Evolutionary conservation across 139 green algal genomes (phyloP).

Genomic region (Helicosporidium sp.): DNA sequence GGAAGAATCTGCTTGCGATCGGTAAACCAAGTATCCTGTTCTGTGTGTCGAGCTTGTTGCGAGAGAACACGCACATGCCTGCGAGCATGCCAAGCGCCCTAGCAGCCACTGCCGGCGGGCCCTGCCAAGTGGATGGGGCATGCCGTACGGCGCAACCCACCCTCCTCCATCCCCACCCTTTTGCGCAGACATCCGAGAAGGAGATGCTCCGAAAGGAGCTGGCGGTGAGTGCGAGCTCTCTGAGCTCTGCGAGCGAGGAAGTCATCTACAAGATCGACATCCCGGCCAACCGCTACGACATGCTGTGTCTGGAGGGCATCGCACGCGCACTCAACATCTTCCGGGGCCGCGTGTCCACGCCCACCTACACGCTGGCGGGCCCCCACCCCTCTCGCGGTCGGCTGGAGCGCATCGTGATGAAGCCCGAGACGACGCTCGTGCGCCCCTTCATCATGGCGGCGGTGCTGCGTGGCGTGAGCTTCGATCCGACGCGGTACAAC

Average conservation of each 20-base stretch:
- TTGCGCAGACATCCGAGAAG: slow-evolving; percentile 69
- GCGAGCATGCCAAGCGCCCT: too few species aligned
- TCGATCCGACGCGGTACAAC: slow-evolving; percentile 68
- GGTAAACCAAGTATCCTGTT: too few species aligned
- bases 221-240: slow-evolving; percentile 1
- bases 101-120: too few species aligned
- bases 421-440: slow-evolving; percentile 76
- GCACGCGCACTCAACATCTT: slow-evolving; percentile 90
- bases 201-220: slow-evolving; percentile 82
- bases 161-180: background rate
- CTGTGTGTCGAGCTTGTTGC: too few species aligned
- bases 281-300: slow-evolving; percentile 97
- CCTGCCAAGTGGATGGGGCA: too few species aligned
- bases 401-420: slow-evolving; percentile 46
- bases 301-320: slow-evolving; percentile 96
- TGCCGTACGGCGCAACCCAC: background rate
- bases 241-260: slow-evolving; percentile 41
- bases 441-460: slow-evolving; percentile 87
- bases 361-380: slow-evolving; percentile 47
- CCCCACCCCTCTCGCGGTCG: background rate
- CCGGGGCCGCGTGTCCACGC: slow-evolving; percentile 27
- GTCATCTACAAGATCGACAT: slow-evolving; percentile 99
- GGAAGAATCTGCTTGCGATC: too few species aligned
- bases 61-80: too few species aligned
- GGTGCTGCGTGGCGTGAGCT: slow-evolving; percentile 69